Evolutionary conservation across 2,329 filamentous ascomycete species (phyloP).

Genomic region (Albifimbria verrucaria): DNA sequence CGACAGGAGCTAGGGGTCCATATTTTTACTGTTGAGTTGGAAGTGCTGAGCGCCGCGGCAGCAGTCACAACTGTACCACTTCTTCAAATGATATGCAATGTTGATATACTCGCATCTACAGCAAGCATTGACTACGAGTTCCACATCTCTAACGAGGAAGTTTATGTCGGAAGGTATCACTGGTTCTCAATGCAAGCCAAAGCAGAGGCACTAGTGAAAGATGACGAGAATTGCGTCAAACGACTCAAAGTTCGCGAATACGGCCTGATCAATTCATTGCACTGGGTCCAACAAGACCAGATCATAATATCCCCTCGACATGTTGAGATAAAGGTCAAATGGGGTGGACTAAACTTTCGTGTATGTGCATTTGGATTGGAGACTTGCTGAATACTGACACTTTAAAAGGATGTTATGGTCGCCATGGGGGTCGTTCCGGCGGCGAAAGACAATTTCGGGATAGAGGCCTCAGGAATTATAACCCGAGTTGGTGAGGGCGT

Average conservation of each 20-base stretch:
- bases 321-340: not conserved
- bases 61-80: not conserved
- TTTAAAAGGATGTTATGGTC: constrained; percentile 4
- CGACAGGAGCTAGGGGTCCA: not conserved
- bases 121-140: not conserved
- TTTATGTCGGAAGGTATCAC: constrained; percentile 1
- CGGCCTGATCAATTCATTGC: constrained; percentile 1
- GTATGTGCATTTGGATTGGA: not conserved
- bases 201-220: not conserved
- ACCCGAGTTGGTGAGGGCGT: constrained; percentile 8
- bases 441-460: constrained; percentile 3
- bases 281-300: constrained; percentile 1
- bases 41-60: not conserved
- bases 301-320: not conserved
- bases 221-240: constrained; percentile 13
- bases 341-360: constrained; percentile 2
- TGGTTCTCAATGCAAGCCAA: constrained; percentile 7
- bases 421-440: constrained; percentile 4
- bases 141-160: not conserved
- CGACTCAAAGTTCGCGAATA: not conserved
- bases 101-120: not conserved
- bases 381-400: not conserved
- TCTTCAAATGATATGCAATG: not conserved
- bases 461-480: constrained; percentile 17
- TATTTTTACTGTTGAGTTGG: not conserved